A percentile compares a stretch with the other conserved stretches of the same genome.
Evolutionary conservation across 108 stramenopile species (phyloP).

Genomic region (Cylindrotheca fusiformis): DNA sequence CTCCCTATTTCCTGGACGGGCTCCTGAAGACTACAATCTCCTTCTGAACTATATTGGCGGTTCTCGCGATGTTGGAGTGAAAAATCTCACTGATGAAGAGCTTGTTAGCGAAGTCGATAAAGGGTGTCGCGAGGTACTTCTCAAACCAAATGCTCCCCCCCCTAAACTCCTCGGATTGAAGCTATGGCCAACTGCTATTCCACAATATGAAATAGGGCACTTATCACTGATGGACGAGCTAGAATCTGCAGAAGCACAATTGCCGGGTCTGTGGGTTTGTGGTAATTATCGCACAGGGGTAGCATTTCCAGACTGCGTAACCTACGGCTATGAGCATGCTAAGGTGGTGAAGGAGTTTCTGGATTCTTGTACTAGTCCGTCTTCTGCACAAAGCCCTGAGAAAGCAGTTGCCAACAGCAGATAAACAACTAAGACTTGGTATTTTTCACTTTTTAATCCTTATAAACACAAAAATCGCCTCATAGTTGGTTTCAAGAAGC

Average conservation of each 20-base stretch:
- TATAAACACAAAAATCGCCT: neutral
- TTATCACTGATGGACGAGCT: slow-evolving; percentile 40
- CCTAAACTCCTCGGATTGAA: slow-evolving; percentile 84
- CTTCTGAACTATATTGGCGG: slow-evolving; percentile 96
- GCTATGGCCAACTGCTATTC: slow-evolving; percentile 93
- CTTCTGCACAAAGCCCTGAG: neutral
- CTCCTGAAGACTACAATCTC: slow-evolving; percentile 84
- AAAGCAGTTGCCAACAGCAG: too few relatives aligned
- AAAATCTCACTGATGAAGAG: slow-evolving; percentile 77
- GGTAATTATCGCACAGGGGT: slow-evolving; percentile 95
- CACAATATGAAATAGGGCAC: slow-evolving; percentile 56
- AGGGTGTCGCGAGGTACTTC: slow-evolving; percentile 79
- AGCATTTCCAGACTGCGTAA: slow-evolving; percentile 94
- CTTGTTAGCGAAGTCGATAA: slow-evolving; percentile 87
- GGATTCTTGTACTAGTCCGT: slow-evolving; percentile 12
- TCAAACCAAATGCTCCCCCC: slow-evolving; percentile 75
- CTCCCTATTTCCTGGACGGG: slow-evolving; percentile 91
- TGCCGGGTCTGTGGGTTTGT: slow-evolving; percentile 79
- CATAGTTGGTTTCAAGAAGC: neutral
- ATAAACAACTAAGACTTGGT: too few relatives aligned
- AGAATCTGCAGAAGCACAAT: slow-evolving; percentile 27
- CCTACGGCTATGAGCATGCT: slow-evolving; percentile 88
- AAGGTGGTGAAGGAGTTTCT: slow-evolving; percentile 66
- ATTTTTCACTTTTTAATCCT: neutral
- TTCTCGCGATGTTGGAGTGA: slow-evolving; percentile 86